Evolutionary conservation across 2,329 filamentous ascomycete species (phyloP).

Genomic region (Calonectria honghensis): DNA sequence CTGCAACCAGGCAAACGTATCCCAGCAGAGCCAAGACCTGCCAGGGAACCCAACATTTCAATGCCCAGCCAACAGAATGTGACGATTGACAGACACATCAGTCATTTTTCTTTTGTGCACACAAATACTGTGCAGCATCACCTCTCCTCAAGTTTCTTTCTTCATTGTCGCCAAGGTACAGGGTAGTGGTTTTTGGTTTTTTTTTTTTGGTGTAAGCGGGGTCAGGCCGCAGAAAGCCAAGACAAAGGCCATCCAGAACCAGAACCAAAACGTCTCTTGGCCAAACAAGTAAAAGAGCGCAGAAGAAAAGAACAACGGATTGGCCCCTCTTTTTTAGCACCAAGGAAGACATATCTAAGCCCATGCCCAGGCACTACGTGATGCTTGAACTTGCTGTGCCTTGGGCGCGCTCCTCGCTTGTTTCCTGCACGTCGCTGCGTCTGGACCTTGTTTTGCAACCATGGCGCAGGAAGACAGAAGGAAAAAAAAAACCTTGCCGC

Average conservation of each 20-base stretch:
- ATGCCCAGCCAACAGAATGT: slow-evolving; percentile 10
- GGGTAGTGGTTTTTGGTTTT: slow-evolving; percentile 8
- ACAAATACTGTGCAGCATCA: neutral
- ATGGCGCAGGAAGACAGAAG: neutral
- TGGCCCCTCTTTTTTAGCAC: slow-evolving; percentile 34
- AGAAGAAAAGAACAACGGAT: slow-evolving; percentile 3
- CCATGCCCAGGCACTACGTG: slow-evolving; percentile 10
- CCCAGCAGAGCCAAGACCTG: slow-evolving; percentile 12
- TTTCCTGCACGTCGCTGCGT: slow-evolving; percentile 31
- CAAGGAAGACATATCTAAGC: neutral
- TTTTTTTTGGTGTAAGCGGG: slow-evolving; percentile 24
- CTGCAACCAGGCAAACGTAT: slow-evolving; percentile 21
- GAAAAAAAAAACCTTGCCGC: slow-evolving; percentile 27
- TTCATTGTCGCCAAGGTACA: slow-evolving; percentile 14
- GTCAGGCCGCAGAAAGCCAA: slow-evolving; percentile 14
- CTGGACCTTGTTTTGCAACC: slow-evolving; percentile 34
- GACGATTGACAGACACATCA: neutral
- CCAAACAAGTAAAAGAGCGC: slow-evolving; percentile 22
- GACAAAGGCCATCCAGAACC: slow-evolving; percentile 4
- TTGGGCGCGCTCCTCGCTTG: slow-evolving; percentile 22
- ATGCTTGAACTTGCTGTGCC: slow-evolving; percentile 27
- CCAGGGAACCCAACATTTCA: slow-evolving; percentile 3
- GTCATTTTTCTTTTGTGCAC: neutral
- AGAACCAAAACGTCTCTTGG: slow-evolving; percentile 16
- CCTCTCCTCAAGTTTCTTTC: too few species aligned